Evolutionary conservation across 2,329 filamentous ascomycete species (phyloP), one percentile per base, ranked within the genome.

Genomic region (Fusarium sp.): DNA sequence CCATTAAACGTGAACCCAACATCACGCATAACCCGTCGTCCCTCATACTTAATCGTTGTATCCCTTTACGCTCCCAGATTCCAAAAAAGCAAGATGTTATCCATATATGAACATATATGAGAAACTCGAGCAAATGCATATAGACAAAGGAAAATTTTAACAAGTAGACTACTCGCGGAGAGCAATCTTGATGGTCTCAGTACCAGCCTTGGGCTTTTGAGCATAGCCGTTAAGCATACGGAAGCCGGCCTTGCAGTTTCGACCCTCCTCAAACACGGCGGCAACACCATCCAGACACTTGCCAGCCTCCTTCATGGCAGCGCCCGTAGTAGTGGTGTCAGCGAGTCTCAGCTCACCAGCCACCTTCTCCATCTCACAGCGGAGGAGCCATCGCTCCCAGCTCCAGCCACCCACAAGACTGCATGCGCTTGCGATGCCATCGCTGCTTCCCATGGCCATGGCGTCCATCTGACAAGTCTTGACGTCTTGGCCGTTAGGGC

Each of bases 331-430:
- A 28, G 83, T 81, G 5, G 78, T 85, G 68, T 86, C 83, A 5
- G 77, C 78, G 24, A 87, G 79, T 10, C 84, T 76, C 60, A 83
- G 76, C 73, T 92, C 88, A 25, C 91, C 90, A 72, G 92, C 81
- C 5, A 82, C 81, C 76, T 85, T 95, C 80, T 97, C 93, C 78
- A 89, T 85, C 79, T 95, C 91, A 70, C 94, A 85, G 72, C 92
- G 91, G 67, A 97, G 79, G 75, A 98, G 85, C 95, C 95, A 99
- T 75, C 92, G 91, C 83, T 99, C 95, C 94, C 93, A 99, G 74
- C 89, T 88, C 88, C 93, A 95, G 25, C 90, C 89, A 5, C 92
- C 95, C 1, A 94, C 87, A 36, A 98, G 79, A 19, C 93, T 93
- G 11, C 91, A 90, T 65, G 97, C 81, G 68, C 85, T 88, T 2